phyloP scores from a whole-genome alignment of 108 stramenopile species.

The Aurantiochytrium sp. region DNA sequence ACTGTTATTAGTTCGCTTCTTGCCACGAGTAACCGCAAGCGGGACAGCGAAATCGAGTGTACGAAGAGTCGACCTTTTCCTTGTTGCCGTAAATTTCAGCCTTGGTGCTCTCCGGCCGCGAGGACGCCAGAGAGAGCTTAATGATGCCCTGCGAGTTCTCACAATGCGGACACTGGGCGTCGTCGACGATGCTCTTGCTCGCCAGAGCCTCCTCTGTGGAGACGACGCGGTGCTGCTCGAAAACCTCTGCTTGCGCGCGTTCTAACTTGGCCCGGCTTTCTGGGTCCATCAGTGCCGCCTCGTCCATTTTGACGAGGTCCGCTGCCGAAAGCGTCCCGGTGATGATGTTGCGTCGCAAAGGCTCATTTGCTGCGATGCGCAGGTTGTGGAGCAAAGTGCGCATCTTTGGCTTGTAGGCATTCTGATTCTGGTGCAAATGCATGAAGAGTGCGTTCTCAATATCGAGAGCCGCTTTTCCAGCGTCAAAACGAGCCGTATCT shows the following conservation, averaged over 20 bases:
- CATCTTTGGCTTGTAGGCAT: not conserved
- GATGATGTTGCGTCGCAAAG: not conserved
- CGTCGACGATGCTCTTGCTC: not conserved
- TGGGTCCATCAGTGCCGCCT: not conserved
- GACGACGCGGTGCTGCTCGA: not conserved
- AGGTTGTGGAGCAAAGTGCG: not conserved
- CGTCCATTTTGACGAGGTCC: not conserved
- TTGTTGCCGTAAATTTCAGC: slow-evolving; percentile 9
- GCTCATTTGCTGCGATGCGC: not conserved
- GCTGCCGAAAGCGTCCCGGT: not conserved
- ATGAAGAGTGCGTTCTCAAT: not conserved
- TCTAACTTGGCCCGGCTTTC: not conserved
- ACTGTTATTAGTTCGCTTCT: not conserved
- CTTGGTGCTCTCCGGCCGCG: not conserved
- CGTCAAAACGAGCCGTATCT: not conserved
- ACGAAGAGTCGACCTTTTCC: not conserved
- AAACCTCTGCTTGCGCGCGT: not conserved
- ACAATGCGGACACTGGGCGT: not conserved
- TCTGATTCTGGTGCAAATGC: not conserved
- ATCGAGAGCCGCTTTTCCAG: not conserved
- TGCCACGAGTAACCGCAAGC: not conserved
- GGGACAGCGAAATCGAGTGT: not conserved
- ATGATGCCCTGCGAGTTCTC: not conserved
- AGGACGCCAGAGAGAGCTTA: not conserved
- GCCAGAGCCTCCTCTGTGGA: not conserved